phyloP scores from a whole-genome alignment of 768 basidiomycete species.

The Boletus huronensis region DNA sequence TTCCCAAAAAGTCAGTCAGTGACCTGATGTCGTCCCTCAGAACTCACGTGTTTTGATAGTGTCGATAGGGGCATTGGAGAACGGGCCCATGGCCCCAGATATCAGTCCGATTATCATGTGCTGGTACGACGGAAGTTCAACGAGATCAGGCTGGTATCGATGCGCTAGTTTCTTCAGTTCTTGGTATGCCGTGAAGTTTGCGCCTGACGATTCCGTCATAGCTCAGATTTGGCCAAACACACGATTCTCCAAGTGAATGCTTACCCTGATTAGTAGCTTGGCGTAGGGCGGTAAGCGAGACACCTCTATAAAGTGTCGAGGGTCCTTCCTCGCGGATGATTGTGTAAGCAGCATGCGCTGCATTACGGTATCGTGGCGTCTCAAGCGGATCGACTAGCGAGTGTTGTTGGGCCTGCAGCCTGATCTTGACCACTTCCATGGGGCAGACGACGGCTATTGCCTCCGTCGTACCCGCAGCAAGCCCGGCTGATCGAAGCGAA shows the following conservation, averaged over 20 bases:
- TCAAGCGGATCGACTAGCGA: slow-evolving; percentile 96
- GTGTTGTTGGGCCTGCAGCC: slow-evolving; percentile 95
- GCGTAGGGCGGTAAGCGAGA: slow-evolving; percentile 86
- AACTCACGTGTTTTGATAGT: slow-evolving; percentile 89
- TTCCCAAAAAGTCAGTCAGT: slow-evolving; percentile 4
- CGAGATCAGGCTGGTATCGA: slow-evolving; percentile 69
- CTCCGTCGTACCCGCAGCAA: slow-evolving; percentile 94
- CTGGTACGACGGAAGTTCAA: slow-evolving; percentile 88
- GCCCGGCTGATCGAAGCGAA: slow-evolving; percentile 60
- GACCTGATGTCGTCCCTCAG: background rate
- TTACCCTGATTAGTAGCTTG: slow-evolving; percentile 98
- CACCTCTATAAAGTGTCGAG: slow-evolving; percentile 84
- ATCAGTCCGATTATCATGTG: slow-evolving; percentile 94
- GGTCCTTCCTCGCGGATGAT: slow-evolving; percentile 92
- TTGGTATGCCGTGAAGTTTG: slow-evolving; percentile 98
- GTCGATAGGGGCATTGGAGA: slow-evolving; percentile 95
- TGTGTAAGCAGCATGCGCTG: slow-evolving; percentile 92
- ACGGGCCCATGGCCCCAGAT: slow-evolving; percentile 97
- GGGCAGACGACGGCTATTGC: slow-evolving; percentile 94
- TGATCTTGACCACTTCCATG: slow-evolving; percentile 99
- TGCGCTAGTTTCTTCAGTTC: slow-evolving; percentile 88
- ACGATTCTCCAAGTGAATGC: background rate
- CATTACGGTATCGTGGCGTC: slow-evolving; percentile 90
- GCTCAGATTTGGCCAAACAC: background rate
- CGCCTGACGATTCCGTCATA: slow-evolving; percentile 48